Evolutionary conservation across 2,329 filamentous ascomycete species (phyloP), one percentile per base, ranked within the genome.

Genomic region (Tricladium varicosporioides): DNA sequence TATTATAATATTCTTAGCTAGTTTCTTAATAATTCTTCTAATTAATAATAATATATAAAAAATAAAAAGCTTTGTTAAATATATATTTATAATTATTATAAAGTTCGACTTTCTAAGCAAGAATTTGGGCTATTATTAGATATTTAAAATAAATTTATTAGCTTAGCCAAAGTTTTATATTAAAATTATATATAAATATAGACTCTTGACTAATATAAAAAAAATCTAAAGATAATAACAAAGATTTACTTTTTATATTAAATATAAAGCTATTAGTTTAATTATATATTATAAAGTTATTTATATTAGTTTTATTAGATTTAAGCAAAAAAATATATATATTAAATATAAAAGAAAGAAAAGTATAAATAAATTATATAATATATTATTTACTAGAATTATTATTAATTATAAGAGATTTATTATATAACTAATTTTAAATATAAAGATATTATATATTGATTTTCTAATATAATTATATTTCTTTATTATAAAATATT

Each of bases 1-100:
- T 56, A 16, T 43, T 42, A 45, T 8, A 16, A 46, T n/a, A 36
- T 61, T 19, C 32, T 63, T 1, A 63, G 59, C 47, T 47, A 63
- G 40, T 61, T 61, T 15, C 27, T 63, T 2, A 53, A 63, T 51
- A n/a, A 33, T 14, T 14, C 43, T 16, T 15, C 45, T 2, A 9
- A 63, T 43, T 63, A 16, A 56, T 51, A 46, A 18, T 61, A 19
- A 36, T 36, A 36, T 36, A 36, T 36, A 36, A 36, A 7, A 8
- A 36, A 36, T 7, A 36, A 36, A 8, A 36, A 36, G 32, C 7
- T 36, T 8, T 36, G 13, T 36, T 36, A 36, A 36, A 53, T 63
- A 22, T 40, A 61, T 60, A 22, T 2, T 2, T 1, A 55, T 27
- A 33, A 42, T 18, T 15, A 58, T n/a, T 40, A 46, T 1, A 14